Conservation (phyloP, 1,284 basidiomycete species). For the Ceratobasidium sp. region DNA sequence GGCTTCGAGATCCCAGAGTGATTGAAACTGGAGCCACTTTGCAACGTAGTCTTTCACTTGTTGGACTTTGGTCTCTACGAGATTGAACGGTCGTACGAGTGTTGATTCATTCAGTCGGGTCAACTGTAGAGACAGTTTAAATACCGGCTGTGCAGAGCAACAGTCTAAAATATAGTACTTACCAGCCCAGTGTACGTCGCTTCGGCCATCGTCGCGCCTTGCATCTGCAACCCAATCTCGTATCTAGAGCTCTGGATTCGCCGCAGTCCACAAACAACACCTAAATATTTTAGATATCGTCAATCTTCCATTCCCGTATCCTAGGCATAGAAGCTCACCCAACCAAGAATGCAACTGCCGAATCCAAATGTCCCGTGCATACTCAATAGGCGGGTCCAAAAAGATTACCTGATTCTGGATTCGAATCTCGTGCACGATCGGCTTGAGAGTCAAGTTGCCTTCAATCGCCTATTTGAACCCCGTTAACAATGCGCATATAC, state of each 20-base stretch:
- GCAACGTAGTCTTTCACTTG: slow-evolving; percentile 91
- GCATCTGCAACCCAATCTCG: slow-evolving; percentile 93
- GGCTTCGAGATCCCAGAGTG: slow-evolving; percentile 97
- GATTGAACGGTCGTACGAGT: slow-evolving; percentile 84
- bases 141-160: not conserved
- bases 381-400: slow-evolving; percentile 96
- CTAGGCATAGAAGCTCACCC: slow-evolving; percentile 62
- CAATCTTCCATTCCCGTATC: not conserved
- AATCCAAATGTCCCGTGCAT: slow-evolving; percentile 92
- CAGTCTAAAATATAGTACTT: slow-evolving; percentile 52
- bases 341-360: slow-evolving; percentile 92
- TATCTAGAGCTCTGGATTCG: slow-evolving; percentile 95
- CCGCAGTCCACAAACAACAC: slow-evolving; percentile 88
- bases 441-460: slow-evolving; percentile 78
- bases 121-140: slow-evolving; percentile 64
- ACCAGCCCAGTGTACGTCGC: slow-evolving; percentile 87
- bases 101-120: slow-evolving; percentile 80
- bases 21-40: slow-evolving; percentile 99
- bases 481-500: slow-evolving; percentile 29
- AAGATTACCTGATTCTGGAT: slow-evolving; percentile 99
- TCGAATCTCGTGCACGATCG: slow-evolving; percentile 93
- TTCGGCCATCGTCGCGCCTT: slow-evolving; percentile 70
- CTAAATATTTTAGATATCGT: slow-evolving; percentile 56
- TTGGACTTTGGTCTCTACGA: slow-evolving; percentile 91
- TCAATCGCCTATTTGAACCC: slow-evolving; percentile 62